phyloP scores from a whole-genome alignment of 2,329 filamentous ascomycete species.

The Pseudocercospora musae region DNA sequence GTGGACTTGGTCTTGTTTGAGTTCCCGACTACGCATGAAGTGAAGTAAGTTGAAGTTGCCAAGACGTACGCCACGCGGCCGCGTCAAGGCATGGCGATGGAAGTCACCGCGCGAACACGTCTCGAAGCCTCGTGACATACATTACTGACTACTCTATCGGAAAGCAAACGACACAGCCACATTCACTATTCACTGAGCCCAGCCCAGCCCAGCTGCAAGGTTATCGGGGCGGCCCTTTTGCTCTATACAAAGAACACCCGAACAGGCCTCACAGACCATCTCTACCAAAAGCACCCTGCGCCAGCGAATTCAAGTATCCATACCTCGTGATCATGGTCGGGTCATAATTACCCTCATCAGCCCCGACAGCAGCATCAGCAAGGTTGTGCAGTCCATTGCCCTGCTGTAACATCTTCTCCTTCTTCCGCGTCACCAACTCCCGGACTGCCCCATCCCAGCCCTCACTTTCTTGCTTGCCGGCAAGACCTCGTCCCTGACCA shows the following conservation, averaged over 20 bases:
- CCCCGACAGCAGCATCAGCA: conserved; percentile 48
- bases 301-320: conserved; percentile 39
- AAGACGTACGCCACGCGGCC: neutral
- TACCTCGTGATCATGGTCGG: conserved; percentile 40
- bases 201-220: neutral
- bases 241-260: neutral
- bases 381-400: conserved; percentile 54
- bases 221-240: neutral
- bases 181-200: neutral
- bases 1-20: neutral
- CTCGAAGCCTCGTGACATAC: neutral
- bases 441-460: conserved; percentile 59
- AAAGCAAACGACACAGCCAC: neutral
- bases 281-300: conserved; percentile 35
- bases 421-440: conserved; percentile 47
- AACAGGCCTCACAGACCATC: conserved; percentile 5
- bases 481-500: conserved; percentile 41
- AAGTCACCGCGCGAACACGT: too few relatives aligned
- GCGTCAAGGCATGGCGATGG: neutral
- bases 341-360: conserved; percentile 32
- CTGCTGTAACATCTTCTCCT: conserved; percentile 40
- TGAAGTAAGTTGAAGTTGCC: neutral
- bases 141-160: neutral
- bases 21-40: neutral
- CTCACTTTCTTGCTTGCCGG: conserved; percentile 44